Evolutionary conservation across 2,329 filamentous ascomycete species (phyloP).

Genomic region (Pseudocercospora ulei): DNA sequence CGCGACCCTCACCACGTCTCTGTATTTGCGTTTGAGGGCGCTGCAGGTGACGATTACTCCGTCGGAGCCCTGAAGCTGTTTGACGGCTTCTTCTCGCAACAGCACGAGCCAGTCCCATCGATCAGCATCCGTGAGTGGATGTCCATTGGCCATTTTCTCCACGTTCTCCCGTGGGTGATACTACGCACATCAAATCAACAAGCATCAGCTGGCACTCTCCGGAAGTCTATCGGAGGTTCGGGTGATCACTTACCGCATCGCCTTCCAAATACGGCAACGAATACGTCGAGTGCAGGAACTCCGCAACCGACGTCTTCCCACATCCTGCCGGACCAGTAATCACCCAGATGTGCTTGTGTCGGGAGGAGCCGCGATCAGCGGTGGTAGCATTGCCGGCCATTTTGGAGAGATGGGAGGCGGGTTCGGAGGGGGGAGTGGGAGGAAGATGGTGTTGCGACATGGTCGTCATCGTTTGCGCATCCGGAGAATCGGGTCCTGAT

Average conservation of each 20-base stretch:
- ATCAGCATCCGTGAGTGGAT: constrained; percentile 81
- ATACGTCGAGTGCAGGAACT: constrained; percentile 39
- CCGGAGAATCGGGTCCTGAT: too few relatives aligned
- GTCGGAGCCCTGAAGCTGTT: constrained; percentile 28
- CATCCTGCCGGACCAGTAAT: constrained; percentile 47
- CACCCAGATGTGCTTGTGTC: constrained; percentile 44
- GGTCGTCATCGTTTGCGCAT: constrained; percentile 7
- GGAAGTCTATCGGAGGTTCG: too few relatives aligned
- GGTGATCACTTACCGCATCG: constrained; percentile 43
- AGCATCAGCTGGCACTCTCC: too few relatives aligned
- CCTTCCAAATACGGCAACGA: constrained; percentile 44
- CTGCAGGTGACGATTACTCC: constrained; percentile 94
- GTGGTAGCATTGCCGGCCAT: constrained; percentile 15
- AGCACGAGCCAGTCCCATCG: constrained; percentile 87
- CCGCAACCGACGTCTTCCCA: constrained; percentile 47
- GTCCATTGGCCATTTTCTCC: constrained; percentile 79
- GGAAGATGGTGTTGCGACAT: constrained; percentile 16
- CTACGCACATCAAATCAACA: constrained; percentile 32
- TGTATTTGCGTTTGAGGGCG: constrained; percentile 91
- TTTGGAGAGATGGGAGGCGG: constrained; percentile 15
- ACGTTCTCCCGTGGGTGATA: constrained; percentile 45
- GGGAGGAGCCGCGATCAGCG: too few relatives aligned
- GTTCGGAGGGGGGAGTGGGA: constrained; percentile 23
- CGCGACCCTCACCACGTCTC: constrained; percentile 56
- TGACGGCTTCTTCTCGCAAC: constrained; percentile 41